These are phyloP conservation scores for Coleophoma eucalyptorum DNA, from an alignment of 2,329 filamentous ascomycete genomes.

Conservation along the genomic window DNA sequence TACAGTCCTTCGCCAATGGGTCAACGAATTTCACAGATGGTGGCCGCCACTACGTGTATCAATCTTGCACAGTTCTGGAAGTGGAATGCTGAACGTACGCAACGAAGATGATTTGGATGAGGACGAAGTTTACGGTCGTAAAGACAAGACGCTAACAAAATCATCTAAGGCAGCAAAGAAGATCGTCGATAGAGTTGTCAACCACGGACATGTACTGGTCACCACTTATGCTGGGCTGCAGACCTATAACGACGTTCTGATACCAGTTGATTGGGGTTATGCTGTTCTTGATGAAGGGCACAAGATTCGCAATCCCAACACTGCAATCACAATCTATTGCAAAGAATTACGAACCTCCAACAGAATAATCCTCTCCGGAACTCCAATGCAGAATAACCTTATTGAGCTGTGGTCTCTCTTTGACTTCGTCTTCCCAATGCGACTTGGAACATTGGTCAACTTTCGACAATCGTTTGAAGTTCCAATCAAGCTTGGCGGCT, in stretches of 20 bases:
- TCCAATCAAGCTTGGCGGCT: conserved; percentile 88
- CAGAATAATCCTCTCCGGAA: conserved; percentile 89
- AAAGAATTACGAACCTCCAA: conserved; percentile 91
- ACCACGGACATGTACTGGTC: conserved; percentile 86
- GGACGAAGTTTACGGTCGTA: conserved; percentile 41
- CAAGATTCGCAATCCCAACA: conserved; percentile 96
- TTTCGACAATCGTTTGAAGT: conserved; percentile 92
- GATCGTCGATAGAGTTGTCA: conserved; percentile 77
- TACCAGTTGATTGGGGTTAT: conserved; percentile 86
- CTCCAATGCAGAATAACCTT: conserved; percentile 96
- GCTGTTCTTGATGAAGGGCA: conserved; percentile 95
- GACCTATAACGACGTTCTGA: conserved; percentile 79
- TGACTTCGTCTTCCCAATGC: conserved; percentile 97
- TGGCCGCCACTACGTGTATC: conserved; percentile 98
- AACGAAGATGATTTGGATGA: conserved; percentile 57
- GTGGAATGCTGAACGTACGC: conserved; percentile 84
- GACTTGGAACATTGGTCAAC: conserved; percentile 83
- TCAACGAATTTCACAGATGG: conserved; percentile 97
- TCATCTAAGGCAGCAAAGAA: conserved; percentile 68
- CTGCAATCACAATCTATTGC: conserved; percentile 89
- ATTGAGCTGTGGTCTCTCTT: conserved; percentile 96
- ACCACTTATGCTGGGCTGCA: conserved; percentile 97
- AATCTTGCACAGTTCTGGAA: conserved; percentile 91
- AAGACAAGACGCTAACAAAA: conserved; percentile 41
- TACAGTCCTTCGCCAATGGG: conserved; percentile 95